Percentiles rank a stretch among this genome's conserved stretches.
Evolutionary conservation across 495 filamentous ascomycete genomes (phyloP).

Genomic region (Massariosphaeria phaeospora): DNA sequence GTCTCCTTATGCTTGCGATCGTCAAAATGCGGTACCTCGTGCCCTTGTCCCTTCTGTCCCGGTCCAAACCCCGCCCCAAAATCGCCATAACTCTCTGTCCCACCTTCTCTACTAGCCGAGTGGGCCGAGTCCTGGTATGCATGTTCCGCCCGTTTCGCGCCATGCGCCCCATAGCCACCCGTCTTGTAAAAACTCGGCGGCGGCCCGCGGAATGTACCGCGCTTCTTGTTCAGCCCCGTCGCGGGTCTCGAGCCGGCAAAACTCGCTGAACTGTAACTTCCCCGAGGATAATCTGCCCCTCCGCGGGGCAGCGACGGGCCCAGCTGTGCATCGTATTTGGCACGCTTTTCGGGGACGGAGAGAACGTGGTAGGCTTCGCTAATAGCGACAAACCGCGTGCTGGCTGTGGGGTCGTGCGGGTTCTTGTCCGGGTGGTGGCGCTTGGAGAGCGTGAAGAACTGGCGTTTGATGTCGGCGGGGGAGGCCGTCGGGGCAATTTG

Average conservation of each 20-base stretch:
- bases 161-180: constrained; percentile 63
- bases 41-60: constrained; percentile 42
- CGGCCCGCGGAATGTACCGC: constrained; percentile 71
- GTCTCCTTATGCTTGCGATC: constrained; percentile 63
- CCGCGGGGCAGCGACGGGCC: constrained; percentile 40
- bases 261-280: constrained; percentile 15
- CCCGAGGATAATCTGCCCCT: constrained; percentile 4
- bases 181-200: constrained; percentile 81
- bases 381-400: constrained; percentile 75
- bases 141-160: constrained; percentile 43
- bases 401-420: constrained; percentile 64
- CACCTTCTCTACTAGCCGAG: not conserved
- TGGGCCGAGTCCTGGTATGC: not conserved
- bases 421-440: constrained; percentile 91
- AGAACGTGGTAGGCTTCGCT: constrained; percentile 82
- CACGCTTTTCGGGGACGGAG: constrained; percentile 59
- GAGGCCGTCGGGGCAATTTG: constrained; percentile 64
- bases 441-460: constrained; percentile 92
- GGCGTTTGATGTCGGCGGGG: constrained; percentile 74
- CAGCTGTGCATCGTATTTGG: constrained; percentile 69
- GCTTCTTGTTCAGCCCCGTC: constrained; percentile 71
- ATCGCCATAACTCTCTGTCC: constrained; percentile 9
- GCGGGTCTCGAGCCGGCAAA: constrained; percentile 37
- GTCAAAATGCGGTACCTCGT: constrained; percentile 61
- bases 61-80: constrained; percentile 41